Conservation (phyloP, 805 yeast species). For the Wickerhamomyces silvicola region DNA sequence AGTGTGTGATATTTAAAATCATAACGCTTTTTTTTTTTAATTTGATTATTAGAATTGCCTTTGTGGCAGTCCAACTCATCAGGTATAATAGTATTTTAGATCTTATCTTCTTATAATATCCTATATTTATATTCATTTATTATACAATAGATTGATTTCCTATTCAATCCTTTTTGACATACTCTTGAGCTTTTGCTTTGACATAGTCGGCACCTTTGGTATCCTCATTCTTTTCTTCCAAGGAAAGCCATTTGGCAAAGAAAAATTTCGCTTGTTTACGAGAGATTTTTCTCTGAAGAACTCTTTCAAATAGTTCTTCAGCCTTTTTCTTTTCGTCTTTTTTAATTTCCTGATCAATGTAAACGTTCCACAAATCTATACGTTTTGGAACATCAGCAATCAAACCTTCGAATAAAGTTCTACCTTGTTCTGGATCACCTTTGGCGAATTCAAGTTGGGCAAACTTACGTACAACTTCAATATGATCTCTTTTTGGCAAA, state of each 20-base stretch:
- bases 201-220: slow-evolving; percentile 72
- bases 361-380: slow-evolving; percentile 92
- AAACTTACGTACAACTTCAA: slow-evolving; percentile 79
- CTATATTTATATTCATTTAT: no score
- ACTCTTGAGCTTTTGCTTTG: slow-evolving; percentile 85
- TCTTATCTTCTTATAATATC: no score
- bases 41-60: no score
- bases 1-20: no score
- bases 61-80: no score
- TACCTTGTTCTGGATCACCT: slow-evolving; percentile 92
- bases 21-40: no score
- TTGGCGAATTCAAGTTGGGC: slow-evolving; percentile 81
- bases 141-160: no score
- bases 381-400: slow-evolving; percentile 86
- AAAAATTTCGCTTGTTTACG: slow-evolving; percentile 91
- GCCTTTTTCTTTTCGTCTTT: slow-evolving; percentile 56
- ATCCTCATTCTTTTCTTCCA: slow-evolving; percentile 66
- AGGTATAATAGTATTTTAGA: no score
- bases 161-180: slow-evolving; percentile 33
- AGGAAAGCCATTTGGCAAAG: slow-evolving; percentile 86
- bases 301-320: slow-evolving; percentile 80
- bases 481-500: slow-evolving; percentile 65
- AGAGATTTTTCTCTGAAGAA: slow-evolving; percentile 54
- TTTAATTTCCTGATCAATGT: slow-evolving; percentile 89
- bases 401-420: slow-evolving; percentile 90